Conservation (phyloP, 2,329 filamentous ascomycete genomes). For the Rutstroemia sp. region DNA sequence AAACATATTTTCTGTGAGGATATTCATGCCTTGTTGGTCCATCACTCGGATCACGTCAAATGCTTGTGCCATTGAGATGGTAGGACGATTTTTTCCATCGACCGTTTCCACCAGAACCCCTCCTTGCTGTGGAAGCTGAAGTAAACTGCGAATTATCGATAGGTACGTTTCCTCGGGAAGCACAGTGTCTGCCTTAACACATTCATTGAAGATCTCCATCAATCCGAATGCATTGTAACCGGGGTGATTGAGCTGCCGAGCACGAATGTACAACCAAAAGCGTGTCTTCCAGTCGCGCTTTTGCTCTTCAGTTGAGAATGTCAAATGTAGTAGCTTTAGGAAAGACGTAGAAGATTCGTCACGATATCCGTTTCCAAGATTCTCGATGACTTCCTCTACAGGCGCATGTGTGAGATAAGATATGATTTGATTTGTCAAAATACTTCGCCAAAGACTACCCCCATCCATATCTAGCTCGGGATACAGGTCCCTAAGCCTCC, state of each 20-base stretch:
- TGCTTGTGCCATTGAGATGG: slow-evolving; percentile 20
- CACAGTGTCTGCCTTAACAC: background rate
- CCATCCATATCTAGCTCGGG: background rate
- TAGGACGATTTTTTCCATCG: slow-evolving; percentile 11
- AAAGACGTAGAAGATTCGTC: slow-evolving; percentile 36
- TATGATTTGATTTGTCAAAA: slow-evolving; percentile 15
- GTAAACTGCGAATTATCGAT: slow-evolving; percentile 32
- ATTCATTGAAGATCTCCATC: slow-evolving; percentile 25
- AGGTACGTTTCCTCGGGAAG: slow-evolving; percentile 28
- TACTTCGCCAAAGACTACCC: slow-evolving; percentile 13
- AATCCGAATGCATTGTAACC: slow-evolving; percentile 32
- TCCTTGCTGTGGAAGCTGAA: slow-evolving; percentile 19
- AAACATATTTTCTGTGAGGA: slow-evolving; percentile 31
- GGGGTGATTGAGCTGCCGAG: slow-evolving; percentile 32
- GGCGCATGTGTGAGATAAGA: slow-evolving; percentile 27
- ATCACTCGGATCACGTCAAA: slow-evolving; percentile 36
- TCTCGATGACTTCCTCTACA: slow-evolving; percentile 25
- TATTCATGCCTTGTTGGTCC: slow-evolving; percentile 33
- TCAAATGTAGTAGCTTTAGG: slow-evolving; percentile 33
- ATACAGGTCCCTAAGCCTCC: background rate
- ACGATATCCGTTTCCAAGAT: slow-evolving; percentile 32
- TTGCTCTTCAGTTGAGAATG: slow-evolving; percentile 10
- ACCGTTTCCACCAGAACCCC: background rate
- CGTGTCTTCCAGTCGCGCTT: slow-evolving; percentile 23
- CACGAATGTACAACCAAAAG: slow-evolving; percentile 33